Evolutionary conservation across 257 asterid species (phyloP), one percentile per base, ranked within the genome.

Genomic region (Solanum arcanum): DNA sequence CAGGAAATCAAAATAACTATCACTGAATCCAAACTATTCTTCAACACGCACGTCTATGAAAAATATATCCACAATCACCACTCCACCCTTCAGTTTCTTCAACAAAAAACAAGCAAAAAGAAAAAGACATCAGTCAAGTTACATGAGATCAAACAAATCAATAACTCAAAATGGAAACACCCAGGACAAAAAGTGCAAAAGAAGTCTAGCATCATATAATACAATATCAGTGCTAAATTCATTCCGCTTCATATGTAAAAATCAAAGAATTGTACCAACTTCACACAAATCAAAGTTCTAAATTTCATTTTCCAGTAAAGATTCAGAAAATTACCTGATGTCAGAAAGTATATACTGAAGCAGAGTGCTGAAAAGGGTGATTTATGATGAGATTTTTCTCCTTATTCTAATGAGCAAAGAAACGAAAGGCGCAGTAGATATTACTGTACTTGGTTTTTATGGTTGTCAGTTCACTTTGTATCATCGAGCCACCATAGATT

Each of bases 41-140:
- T 76, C 90, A 92, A 86, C 99, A 96, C 92, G 91, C 89, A 93
- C 73, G 56, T 81, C 66, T 88, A 86, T 37, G 87, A 49, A 66
- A 76, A 33, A 88, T n/a, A 69, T 52, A 78, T 76, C 86, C 85
- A 90, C 92, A 90, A 86, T 73, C 89, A 90, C 87, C 87, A 88
- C 80, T 85, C 66, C 90, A 86, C 88, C 85, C 89, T 86, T 88
- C 91, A 83, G 92, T 93, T 89, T 85, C 94, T 93, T 92, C 98
- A 94, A 66, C 88, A 89, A 82, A 89, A 62, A 9, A 68, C 52
- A 82, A 46, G 86, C 37, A 70, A 31, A 70, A 8, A 70, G 42
- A 31, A 70, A 7, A 70, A 70, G 23, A 70, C 20, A 31, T 70
- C 77, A 70, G 42, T 6, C 21, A 69, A 69, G 35, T 69, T 12